These are phyloP conservation scores for Xerocomus spinulosus DNA, from an alignment of 768 basidiomycete genomes.

Conservation along the genomic window DNA sequence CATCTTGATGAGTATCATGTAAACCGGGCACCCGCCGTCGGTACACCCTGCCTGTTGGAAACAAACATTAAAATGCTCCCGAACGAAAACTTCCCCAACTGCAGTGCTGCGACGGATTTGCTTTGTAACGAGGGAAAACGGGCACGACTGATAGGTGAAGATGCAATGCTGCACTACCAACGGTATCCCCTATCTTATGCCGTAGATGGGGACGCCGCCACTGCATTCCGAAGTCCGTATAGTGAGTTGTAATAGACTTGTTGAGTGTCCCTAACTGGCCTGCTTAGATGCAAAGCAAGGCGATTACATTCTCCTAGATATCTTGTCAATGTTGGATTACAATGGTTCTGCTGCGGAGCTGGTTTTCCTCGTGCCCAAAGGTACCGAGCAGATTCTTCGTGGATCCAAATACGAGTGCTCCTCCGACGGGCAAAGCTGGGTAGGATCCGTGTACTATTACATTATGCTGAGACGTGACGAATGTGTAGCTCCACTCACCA, in stretches of 20 bases:
- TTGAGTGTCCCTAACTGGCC: slow-evolving; percentile 15
- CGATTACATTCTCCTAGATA: slow-evolving; percentile 39
- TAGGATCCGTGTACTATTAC: slow-evolving; percentile 13
- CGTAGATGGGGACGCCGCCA: slow-evolving; percentile 48
- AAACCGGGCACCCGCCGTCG: slow-evolving; percentile 39
- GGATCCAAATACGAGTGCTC: slow-evolving; percentile 29
- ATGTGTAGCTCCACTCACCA: slow-evolving; percentile 14
- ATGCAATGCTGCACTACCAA: slow-evolving; percentile 36
- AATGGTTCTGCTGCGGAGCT: slow-evolving; percentile 25
- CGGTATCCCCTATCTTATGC: slow-evolving; percentile 47
- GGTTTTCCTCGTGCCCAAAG: slow-evolving; percentile 34
- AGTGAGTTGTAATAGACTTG: slow-evolving; percentile 33
- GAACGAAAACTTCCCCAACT: slow-evolving; percentile 19
- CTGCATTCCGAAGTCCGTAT: slow-evolving; percentile 46
- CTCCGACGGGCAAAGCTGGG: slow-evolving; percentile 30
- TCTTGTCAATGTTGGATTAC: slow-evolving; percentile 26
- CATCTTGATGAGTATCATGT: slow-evolving; percentile 2
- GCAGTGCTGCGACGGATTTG: slow-evolving; percentile 35
- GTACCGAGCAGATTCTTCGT: slow-evolving; percentile 31
- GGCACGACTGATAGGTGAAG: slow-evolving; percentile 31
- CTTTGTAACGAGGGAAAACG: slow-evolving; percentile 40
- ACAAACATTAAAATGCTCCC: slow-evolving; percentile 48
- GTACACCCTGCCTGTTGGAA: slow-evolving; percentile 46
- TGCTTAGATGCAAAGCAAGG: slow-evolving; percentile 25
- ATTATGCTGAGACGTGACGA: not conserved